These are phyloP conservation scores for Orobanche coerulescens DNA, from an alignment of 257 asterid genomes.

Conservation along the genomic window DNA sequence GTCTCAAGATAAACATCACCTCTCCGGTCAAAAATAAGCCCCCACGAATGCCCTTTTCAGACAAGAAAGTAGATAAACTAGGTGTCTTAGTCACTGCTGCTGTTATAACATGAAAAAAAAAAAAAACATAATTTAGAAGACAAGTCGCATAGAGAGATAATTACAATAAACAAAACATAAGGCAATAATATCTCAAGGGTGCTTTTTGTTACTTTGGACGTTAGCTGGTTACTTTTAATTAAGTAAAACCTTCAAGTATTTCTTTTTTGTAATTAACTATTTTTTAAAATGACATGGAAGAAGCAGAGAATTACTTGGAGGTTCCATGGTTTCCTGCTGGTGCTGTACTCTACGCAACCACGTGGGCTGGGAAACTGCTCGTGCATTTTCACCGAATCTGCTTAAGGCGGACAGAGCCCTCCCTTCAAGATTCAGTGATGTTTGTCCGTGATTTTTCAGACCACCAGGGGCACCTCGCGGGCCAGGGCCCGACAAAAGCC, in stretches of 20 bases:
- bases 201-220: neutral
- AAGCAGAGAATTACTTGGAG: slow-evolving; percentile 37
- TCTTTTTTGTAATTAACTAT: neutral
- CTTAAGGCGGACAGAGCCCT: slow-evolving; percentile 86
- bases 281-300: too few species aligned
- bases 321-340: slow-evolving; percentile 58
- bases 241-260: too few species aligned
- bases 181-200: neutral
- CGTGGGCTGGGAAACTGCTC: slow-evolving; percentile 60
- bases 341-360: slow-evolving; percentile 75
- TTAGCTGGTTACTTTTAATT: too few species aligned
- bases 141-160: neutral
- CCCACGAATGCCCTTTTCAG: slow-evolving; percentile 68
- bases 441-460: slow-evolving; percentile 31
- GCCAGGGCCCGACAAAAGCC: slow-evolving; percentile 27
- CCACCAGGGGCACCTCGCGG: neutral
- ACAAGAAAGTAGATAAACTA: slow-evolving; percentile 50
- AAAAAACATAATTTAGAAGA: slow-evolving; percentile 19
- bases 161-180: neutral
- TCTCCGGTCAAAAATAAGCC: slow-evolving; percentile 81
- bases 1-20: slow-evolving; percentile 71
- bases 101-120: slow-evolving; percentile 25
- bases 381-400: slow-evolving; percentile 76
- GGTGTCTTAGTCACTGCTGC: slow-evolving; percentile 39
- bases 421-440: slow-evolving; percentile 66